phyloP scores from a whole-genome alignment of 495 filamentous ascomycete genomes.

The Talaromyces liani region DNA sequence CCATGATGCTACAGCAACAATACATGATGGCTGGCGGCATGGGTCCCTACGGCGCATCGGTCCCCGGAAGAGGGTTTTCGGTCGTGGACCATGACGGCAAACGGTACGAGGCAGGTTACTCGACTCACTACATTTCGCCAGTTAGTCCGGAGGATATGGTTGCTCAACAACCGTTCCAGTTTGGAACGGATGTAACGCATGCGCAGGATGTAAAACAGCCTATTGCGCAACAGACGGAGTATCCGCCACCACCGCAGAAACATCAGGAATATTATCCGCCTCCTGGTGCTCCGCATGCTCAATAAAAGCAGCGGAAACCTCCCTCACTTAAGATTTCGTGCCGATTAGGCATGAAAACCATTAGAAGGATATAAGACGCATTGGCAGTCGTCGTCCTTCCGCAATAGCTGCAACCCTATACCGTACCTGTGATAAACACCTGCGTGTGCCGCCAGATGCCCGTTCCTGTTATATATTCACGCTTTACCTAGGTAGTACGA shows the following conservation, averaged over 20 bases:
- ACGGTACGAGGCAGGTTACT: conserved; percentile 8
- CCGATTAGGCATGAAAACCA: background rate
- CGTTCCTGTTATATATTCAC: background rate
- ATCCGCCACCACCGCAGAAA: background rate
- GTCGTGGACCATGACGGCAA: conserved; percentile 7
- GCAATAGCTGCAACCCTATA: background rate
- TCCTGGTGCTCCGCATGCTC: background rate
- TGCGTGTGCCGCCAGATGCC: background rate
- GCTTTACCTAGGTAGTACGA: background rate
- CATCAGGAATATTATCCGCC: background rate
- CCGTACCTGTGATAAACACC: too few species aligned
- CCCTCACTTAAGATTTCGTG: too few species aligned
- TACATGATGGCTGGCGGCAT: conserved; percentile 3
- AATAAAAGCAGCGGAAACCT: too few species aligned
- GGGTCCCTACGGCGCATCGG: background rate
- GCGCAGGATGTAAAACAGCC: background rate
- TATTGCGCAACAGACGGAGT: background rate
- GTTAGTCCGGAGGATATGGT: background rate
- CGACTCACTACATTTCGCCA: conserved; percentile 7
- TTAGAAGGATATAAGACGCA: background rate
- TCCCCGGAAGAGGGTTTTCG: conserved; percentile 5
- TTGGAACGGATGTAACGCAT: background rate
- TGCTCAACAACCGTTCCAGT: conserved; percentile 3
- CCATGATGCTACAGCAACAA: conserved; percentile 1
- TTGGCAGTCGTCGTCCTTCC: background rate